Conservation (phyloP, 345 rosid species). For the Crucihimalaya himalaica region DNA sequence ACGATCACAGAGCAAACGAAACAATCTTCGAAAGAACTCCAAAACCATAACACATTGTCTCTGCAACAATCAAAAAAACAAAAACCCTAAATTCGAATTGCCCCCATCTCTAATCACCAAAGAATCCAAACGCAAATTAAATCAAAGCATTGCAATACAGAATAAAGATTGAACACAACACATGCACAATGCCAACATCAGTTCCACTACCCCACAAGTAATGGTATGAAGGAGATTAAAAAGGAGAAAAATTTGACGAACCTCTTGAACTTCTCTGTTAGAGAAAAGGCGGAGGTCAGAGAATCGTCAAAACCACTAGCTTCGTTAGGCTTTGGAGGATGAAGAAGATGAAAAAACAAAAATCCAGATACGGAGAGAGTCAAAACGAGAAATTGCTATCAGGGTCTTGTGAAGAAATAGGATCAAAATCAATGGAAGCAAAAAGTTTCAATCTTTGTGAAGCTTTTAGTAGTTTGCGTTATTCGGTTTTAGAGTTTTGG, state of each 20-base stretch:
- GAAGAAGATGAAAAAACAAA: not conserved
- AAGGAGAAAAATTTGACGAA: not conserved
- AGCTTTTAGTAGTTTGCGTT: slow-evolving; percentile 18
- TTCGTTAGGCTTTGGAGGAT: slow-evolving; percentile 19
- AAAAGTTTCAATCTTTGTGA: slow-evolving; percentile 2
- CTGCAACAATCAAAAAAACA: slow-evolving; percentile 33
- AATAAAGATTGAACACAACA: slow-evolving; percentile 32
- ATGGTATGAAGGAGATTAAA: not conserved
- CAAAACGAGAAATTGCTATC: not conserved
- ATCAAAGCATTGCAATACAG: slow-evolving; percentile 19
- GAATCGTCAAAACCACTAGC: slow-evolving; percentile 2
- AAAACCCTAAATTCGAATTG: slow-evolving; percentile 51
- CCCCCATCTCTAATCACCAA: slow-evolving; percentile 7
- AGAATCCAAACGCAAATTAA: slow-evolving; percentile 21
- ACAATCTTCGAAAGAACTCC: not conserved
- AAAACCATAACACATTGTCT: slow-evolving; percentile 39
- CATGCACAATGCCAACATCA: slow-evolving; percentile 40
- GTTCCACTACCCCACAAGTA: slow-evolving; percentile 9
- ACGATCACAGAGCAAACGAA: slow-evolving; percentile 23
- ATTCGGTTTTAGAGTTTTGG: slow-evolving; percentile 3
- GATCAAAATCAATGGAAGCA: not conserved
- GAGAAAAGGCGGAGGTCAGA: not conserved
- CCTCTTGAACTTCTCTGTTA: slow-evolving; percentile 5
- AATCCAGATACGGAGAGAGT: slow-evolving; percentile 18
- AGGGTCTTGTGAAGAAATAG: not conserved